These are phyloP conservation scores for Blastobotrys terrestris DNA, from an alignment of 805 yeast genomes.

Conservation along the genomic window DNA sequence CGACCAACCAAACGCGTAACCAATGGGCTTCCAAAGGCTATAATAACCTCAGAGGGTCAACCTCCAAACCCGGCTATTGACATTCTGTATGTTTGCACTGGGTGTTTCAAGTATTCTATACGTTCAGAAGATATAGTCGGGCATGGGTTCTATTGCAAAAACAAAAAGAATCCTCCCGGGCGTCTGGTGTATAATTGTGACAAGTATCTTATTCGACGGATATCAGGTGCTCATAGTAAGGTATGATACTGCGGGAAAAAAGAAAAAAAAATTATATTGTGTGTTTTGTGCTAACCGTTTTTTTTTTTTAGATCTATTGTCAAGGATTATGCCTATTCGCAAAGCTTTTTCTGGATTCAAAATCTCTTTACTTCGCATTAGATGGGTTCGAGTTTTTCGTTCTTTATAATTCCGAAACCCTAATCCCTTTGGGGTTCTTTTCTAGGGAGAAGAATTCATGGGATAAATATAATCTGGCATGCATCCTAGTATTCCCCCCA, in stretches of 20 bases:
- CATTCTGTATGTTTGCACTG: slow-evolving; percentile 64
- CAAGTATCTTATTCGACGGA: slow-evolving; percentile 50
- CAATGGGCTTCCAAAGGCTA: slow-evolving; percentile 18
- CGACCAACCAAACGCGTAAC: slow-evolving; percentile 14
- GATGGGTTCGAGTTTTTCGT: slow-evolving; percentile 78
- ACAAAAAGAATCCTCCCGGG: slow-evolving; percentile 47
- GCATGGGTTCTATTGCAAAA: slow-evolving; percentile 39
- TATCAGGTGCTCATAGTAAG: slow-evolving; percentile 53
- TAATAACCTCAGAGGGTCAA: not conserved
- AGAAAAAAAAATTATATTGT: too few relatives aligned
- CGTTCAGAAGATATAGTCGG: slow-evolving; percentile 36
- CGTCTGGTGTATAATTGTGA: slow-evolving; percentile 59
- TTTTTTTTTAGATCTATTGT: slow-evolving; percentile 45
- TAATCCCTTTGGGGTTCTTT: slow-evolving; percentile 66
- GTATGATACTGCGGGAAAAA: too few relatives aligned
- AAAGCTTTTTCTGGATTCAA: slow-evolving; percentile 81
- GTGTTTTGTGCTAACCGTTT: not conserved
- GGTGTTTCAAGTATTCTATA: slow-evolving; percentile 77
- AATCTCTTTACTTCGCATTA: slow-evolving; percentile 76
- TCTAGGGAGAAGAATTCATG: slow-evolving; percentile 77
- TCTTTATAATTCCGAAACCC: slow-evolving; percentile 11
- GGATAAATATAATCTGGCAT: slow-evolving; percentile 81
- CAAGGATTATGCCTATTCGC: slow-evolving; percentile 83
- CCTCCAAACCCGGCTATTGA: slow-evolving; percentile 29
- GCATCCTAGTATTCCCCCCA: slow-evolving; percentile 88